These are phyloP conservation scores for Chimonanthus salicifolius DNA, from an alignment of 164 flowering plant genomes.

Conservation along the genomic window DNA sequence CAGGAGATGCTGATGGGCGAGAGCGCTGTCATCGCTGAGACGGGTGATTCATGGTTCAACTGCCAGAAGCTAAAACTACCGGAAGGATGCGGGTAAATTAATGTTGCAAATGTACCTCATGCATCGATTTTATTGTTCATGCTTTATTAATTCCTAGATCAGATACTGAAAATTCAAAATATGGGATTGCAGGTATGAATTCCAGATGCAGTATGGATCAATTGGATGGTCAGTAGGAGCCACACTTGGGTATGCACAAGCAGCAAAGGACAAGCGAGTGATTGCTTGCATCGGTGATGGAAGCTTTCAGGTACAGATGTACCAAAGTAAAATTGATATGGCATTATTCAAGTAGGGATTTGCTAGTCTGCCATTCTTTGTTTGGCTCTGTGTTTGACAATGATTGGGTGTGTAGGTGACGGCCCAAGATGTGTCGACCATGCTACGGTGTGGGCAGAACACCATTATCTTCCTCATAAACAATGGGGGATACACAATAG, in stretches of 20 bases:
- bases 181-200: conserved; percentile 51
- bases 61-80: conserved; percentile 81
- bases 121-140: background rate
- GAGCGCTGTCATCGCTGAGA: conserved; percentile 74
- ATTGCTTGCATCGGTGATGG: conserved; percentile 87
- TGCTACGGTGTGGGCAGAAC: conserved; percentile 64
- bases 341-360: background rate
- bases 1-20: conserved; percentile 59
- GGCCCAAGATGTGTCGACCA: conserved; percentile 73
- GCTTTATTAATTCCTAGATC: background rate
- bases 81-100: conserved; percentile 59
- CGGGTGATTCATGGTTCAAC: conserved; percentile 87
- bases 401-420: conserved; percentile 43
- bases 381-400: background rate
- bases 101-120: background rate
- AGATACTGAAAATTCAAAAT: background rate
- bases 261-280: conserved; percentile 60
- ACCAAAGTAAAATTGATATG: background rate
- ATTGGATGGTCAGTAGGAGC: conserved; percentile 97
- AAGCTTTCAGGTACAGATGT: conserved; percentile 65
- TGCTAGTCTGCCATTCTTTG: background rate
- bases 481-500: conserved; percentile 84
- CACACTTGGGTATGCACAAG: conserved; percentile 85
- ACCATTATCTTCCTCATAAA: conserved; percentile 69
- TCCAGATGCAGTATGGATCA: conserved; percentile 86